A percentile compares a stretch with the other conserved stretches of the same genome.
These are phyloP conservation scores for Sclerotinia glacialis DNA, from an alignment of 2,329 filamentous ascomycete species.

Conservation along the genomic window DNA sequence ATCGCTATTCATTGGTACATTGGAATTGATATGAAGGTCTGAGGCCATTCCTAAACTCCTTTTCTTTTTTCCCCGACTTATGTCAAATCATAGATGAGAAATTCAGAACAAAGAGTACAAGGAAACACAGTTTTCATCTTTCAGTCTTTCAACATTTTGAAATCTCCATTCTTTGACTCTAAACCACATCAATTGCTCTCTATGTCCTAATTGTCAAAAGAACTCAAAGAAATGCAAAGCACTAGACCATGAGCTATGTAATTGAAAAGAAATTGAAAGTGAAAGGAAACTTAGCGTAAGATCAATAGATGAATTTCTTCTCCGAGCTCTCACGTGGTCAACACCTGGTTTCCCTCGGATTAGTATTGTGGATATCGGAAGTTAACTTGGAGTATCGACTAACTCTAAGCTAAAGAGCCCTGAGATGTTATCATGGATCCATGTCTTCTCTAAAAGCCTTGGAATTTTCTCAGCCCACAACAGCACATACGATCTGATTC, in stretches of 20 bases:
- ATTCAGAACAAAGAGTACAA: not conserved
- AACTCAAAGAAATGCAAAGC: too few relatives aligned
- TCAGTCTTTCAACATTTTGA: too few relatives aligned
- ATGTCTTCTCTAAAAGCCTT: not conserved
- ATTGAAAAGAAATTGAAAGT: not conserved
- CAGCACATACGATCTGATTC: not conserved
- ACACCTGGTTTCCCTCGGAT: not conserved
- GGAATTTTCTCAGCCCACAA: not conserved
- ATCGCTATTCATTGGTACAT: not conserved
- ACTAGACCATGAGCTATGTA: not conserved
- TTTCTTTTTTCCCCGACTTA: not conserved
- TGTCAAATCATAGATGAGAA: too few relatives aligned
- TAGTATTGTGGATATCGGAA: too few relatives aligned
- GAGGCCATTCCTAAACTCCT: too few relatives aligned
- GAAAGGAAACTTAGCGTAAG: too few relatives aligned
- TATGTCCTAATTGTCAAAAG: too few relatives aligned
- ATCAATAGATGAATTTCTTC: not conserved
- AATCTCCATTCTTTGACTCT: too few relatives aligned
- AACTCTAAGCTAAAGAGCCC: not conserved
- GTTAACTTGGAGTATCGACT: not conserved
- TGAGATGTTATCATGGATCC: not conserved
- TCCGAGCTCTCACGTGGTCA: not conserved
- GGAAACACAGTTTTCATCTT: too few relatives aligned
- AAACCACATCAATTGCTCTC: too few relatives aligned
- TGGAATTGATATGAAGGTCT: not conserved